Evolutionary conservation across 75 land plant species (phyloP).

Genomic region (Pinus tabuliformis): DNA sequence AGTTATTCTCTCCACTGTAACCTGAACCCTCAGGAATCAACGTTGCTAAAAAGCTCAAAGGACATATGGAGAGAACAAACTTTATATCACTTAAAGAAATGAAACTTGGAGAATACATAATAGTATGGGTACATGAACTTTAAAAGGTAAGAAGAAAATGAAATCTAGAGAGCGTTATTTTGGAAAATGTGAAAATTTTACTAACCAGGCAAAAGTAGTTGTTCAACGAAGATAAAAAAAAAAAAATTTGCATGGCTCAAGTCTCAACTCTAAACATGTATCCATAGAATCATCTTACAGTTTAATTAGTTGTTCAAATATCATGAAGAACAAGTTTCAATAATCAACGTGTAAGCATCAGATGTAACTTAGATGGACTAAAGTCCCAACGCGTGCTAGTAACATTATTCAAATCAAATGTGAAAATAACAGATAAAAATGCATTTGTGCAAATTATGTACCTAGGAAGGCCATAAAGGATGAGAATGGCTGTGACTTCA

Average conservation of each 20-base stretch:
- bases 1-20: no score
- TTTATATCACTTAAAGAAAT: not conserved
- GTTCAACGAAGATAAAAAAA: not conserved
- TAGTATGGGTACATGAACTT: no score
- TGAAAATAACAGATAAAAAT: not conserved
- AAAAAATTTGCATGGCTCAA: not conserved
- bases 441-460: slow-evolving; percentile 13
- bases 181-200: not conserved
- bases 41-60: no score
- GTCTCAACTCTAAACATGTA: not conserved
- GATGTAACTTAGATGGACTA: not conserved
- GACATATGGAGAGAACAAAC: not conserved
- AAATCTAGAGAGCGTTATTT: no score
- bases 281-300: not conserved
- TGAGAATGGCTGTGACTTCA: slow-evolving; percentile 95
- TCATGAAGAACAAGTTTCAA: not conserved
- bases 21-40: no score
- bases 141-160: no score
- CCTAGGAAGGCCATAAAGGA: slow-evolving; percentile 96
- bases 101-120: no score
- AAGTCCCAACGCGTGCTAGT: not conserved
- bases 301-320: not conserved
- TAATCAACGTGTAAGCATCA: not conserved
- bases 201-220: not conserved
- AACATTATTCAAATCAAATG: not conserved